phyloP scores from a whole-genome alignment of 164 flowering plant genomes.

The Vitis riparia region DNA sequence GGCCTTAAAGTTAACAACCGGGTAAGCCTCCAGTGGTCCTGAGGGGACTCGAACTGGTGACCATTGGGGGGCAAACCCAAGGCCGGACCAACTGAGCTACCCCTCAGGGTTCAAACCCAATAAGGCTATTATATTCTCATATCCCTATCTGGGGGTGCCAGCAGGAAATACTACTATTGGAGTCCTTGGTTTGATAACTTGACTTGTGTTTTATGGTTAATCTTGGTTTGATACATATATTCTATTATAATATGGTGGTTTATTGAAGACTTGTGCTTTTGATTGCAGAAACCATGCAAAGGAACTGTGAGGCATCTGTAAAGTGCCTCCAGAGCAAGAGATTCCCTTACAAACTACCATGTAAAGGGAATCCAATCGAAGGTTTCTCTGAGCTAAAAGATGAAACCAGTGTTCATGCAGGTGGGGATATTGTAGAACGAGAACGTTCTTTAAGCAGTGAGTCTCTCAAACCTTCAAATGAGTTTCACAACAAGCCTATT shows the following conservation, averaged over 20 bases:
- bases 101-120: too few relatives aligned
- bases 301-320: slow-evolving; percentile 60
- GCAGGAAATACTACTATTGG: background rate
- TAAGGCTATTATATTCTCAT: too few relatives aligned
- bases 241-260: too few relatives aligned
- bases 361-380: slow-evolving; percentile 33
- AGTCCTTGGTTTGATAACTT: background rate
- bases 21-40: too few relatives aligned
- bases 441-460: slow-evolving; percentile 27
- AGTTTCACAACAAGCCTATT: slow-evolving; percentile 30
- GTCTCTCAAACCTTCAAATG: slow-evolving; percentile 38
- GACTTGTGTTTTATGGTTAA: background rate
- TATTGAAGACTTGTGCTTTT: background rate
- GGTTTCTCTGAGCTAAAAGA: slow-evolving; percentile 41
- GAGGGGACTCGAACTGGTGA: too few relatives aligned
- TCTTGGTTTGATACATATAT: background rate
- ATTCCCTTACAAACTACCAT: slow-evolving; percentile 38
- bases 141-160: too few relatives aligned
- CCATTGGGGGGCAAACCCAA: too few relatives aligned
- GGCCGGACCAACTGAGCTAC: too few relatives aligned
- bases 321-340: slow-evolving; percentile 51
- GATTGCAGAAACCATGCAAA: slow-evolving; percentile 60
- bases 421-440: slow-evolving; percentile 35
- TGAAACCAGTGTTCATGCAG: slow-evolving; percentile 28
- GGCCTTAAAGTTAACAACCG: too few relatives aligned